These are phyloP conservation scores for Pestalotiopsis sp. DNA, from an alignment of 2,329 filamentous ascomycete genomes.

Conservation along the genomic window DNA sequence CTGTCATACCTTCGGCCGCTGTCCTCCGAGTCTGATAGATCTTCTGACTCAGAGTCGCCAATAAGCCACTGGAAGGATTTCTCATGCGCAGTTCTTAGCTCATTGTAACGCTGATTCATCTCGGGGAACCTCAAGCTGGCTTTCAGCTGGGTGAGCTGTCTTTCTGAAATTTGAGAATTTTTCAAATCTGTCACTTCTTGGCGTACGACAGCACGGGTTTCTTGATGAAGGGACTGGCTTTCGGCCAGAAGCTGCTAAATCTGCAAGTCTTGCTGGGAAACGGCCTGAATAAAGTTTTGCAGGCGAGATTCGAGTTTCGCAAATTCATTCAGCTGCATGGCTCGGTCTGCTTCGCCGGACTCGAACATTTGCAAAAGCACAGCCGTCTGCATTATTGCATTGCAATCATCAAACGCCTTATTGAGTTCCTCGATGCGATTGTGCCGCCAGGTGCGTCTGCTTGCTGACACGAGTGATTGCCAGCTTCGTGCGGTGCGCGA, in stretches of 20 bases:
- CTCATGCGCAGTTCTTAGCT: not conserved
- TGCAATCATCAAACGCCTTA: not conserved
- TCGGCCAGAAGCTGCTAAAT: not conserved
- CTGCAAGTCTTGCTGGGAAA: not conserved
- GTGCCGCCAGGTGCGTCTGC: not conserved
- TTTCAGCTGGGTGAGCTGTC: not conserved
- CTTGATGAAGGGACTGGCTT: not conserved
- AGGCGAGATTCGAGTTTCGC: not conserved
- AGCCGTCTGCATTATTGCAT: not conserved
- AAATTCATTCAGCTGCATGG: not conserved
- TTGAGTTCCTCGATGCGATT: not conserved
- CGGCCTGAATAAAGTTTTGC: not conserved
- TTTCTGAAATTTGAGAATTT: not conserved
- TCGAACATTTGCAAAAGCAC: not conserved
- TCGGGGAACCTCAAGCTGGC: not conserved
- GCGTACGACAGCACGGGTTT: not conserved
- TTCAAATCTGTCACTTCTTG: not conserved
- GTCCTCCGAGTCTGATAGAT: not conserved
- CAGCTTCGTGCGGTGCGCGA: not conserved
- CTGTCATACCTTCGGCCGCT: not conserved
- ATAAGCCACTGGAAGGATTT: not conserved
- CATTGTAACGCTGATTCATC: not conserved
- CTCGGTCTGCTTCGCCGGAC: not conserved
- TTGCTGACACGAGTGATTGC: not conserved
- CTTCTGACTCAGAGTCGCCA: rapidly evolving